Base-by-base conservation (phyloP, 2,329 filamentous ascomycete species). In the Microdochium paspali region DNA sequence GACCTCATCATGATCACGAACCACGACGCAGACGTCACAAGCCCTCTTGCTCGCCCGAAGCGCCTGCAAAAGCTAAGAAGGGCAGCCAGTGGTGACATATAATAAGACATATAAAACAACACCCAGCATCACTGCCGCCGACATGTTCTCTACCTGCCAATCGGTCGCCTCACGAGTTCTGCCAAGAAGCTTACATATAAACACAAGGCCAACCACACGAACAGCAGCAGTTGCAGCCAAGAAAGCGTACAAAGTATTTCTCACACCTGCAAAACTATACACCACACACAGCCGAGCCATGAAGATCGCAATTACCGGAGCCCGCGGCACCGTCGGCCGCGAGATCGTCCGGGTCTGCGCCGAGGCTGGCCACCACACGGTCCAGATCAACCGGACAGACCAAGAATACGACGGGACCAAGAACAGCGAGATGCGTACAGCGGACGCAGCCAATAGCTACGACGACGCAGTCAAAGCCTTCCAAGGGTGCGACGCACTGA, bases 301-400 rank as follows among this genome's bases (percentile, higher is more conserved):
- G 66, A 69, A 60, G 62, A 68, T 60, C 60, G 68, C 67, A 50
- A 70, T 58, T 58, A 70, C 61, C 46, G 59, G 61, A 50, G 65
- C 49, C 55, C 63, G 59, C 58, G 58, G 64, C 54, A 60, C 54
- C 23, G 61, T 63, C 45, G 60, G 60, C 43, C 50, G 53, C 31
- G 56, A 54, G 21, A 51, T 59, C 20, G 61, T 65, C 43, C 59
- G 62, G 51, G 47, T 59, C 7, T 61, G 57, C 47, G 56, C 62
- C 7, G 50, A 61, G 7, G 55, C 58, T 43, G 63, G 61, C 40
- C 59, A 65, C 50, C 30, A 54, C 13, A 65, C 58, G 3, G 58
- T 66, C 2, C 60, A 66, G 48, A 57, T 67, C 32, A 58, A 67
- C 47, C 59, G 61, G 12, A 60, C 61, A 2, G 52, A 60, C 2